Evolutionary conservation across 345 rosid species (phyloP).

Genomic region (Excoecaria agallocha): DNA sequence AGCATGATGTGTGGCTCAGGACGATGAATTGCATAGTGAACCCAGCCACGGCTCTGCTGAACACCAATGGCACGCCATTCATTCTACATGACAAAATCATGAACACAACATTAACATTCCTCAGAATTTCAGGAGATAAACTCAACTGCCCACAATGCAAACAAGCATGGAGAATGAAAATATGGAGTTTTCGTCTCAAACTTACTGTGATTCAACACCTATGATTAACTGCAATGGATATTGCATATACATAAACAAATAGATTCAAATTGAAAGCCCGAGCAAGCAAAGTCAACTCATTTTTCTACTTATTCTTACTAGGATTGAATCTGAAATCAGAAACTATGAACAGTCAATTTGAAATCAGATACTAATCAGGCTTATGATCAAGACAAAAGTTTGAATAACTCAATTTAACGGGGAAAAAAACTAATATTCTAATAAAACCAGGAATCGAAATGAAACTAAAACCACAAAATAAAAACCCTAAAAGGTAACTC

Average conservation of each 20-base stretch:
- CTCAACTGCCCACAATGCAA: neutral
- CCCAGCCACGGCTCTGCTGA: conserved; percentile 98
- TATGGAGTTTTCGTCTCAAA: neutral
- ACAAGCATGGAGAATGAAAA: neutral
- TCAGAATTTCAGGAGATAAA: neutral
- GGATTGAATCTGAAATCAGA: too few species aligned
- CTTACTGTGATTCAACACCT: neutral
- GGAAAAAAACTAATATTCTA: neutral
- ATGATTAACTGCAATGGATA: neutral
- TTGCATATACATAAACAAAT: too few species aligned
- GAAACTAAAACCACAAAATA: neutral
- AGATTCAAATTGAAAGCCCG: too few species aligned
- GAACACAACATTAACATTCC: neutral
- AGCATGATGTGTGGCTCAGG: conserved; percentile 99
- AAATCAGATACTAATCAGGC: neutral
- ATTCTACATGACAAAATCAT: conserved; percentile 35
- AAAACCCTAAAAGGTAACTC: conserved; percentile 15
- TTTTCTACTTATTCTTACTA: too few species aligned
- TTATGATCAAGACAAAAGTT: neutral
- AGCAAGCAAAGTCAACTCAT: too few species aligned
- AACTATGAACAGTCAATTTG: neutral
- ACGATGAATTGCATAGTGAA: conserved; percentile 86
- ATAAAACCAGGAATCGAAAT: neutral
- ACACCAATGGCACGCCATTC: conserved; percentile 98
- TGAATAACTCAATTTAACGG: neutral